Evolutionary conservation across 345 rosid species (phyloP), one percentile per base, ranked within the genome.

Genomic region (Lepidium sativum): DNA sequence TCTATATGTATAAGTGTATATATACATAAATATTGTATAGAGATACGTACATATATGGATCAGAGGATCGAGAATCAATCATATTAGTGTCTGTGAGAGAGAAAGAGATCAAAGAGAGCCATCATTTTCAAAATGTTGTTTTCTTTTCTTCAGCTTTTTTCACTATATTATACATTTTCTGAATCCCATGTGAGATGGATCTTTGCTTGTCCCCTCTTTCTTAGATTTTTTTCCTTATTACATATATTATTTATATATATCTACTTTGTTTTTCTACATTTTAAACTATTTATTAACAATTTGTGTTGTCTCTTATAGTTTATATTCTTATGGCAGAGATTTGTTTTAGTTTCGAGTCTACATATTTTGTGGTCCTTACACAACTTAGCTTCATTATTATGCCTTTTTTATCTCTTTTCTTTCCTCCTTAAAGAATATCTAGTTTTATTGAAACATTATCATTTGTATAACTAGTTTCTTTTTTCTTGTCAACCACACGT

Each of bases 111-210:
- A 67, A 73, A 51, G 76, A 73, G 72, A 73, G 61, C 67, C 68
- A 73, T 73, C 77, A 73, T 73, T 73, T 67, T 73, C 77, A 45
- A 67, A 73, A 54, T 66, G 72, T 66, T 73, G 67, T 73, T 73
- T 72, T 66, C 77, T 50, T 60, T 66, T 67, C 72, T 66, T 67
- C 72, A 67, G 77, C 68, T 67, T 73, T 73, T 73, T 67, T 65
- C 68, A 44, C 72, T 20, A 67, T 17, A 35, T 73, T 54, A 44
- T 49, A 50, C 47, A 52, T 60, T 66, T 73, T 67, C 77, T 73
- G 77, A 53, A 60, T 73, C 77, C 77, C 77, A 73, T 73, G 77
- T 73, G 77, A 52, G 63, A 53, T 67, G 72, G 77, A 73, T 73
- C 68, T 60, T 67, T 54, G 68, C 63, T 67, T 67, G 77, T 73